Evolutionary conservation across 441 rosid genomes (phyloP), one percentile per base, ranked within the genome.

Genomic region (Aquilaria agallochum): DNA sequence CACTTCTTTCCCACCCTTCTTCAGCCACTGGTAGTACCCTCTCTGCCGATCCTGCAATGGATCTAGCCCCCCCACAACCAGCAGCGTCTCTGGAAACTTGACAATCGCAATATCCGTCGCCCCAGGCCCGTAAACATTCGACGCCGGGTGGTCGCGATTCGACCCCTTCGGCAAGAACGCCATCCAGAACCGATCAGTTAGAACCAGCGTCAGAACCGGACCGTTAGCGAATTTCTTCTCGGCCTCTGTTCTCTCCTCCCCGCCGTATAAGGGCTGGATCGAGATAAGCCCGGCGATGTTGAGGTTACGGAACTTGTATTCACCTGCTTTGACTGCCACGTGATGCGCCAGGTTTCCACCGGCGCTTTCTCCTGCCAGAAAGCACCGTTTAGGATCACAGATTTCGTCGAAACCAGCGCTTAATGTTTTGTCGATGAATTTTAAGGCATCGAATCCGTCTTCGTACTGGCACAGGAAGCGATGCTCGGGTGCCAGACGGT

Each of bases 291-390:
- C 77, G 5, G 3, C 42, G n/a, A 76, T 4, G 53, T 58, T 65
- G 13, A 72, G 5, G 2, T 59, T 52, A 2, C 5, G 6, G 9
- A 69, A 64, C 12, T 49, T 33, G 11, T 55, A 55, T 12, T 33
- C 49, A 48, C 45, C 48, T 0, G 67, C 74, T 58, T 45, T 44
- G 10, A 74, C 63, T 20, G 72, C 63, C 32, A 74, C 74, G 45
- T 74, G 65, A 58, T 74, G 78, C 0, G 66, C 78, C 11, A 69
- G 9, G 60, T 70, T 74, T 4, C 66, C 78, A 4, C 71, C 74
- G 6, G 68, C 68, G 8, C 74, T 76, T 50, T 76, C 74, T 2
- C 80, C 80, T 47, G 61, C 63, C 2, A 76, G 15, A 42, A 68
- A 76, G 36, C 50, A 58, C 47, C 45, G 58, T 9, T 51, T 70